These are phyloP conservation scores for Didymella lethalis DNA, from an alignment of 2,329 filamentous ascomycete genomes.

Conservation along the genomic window DNA sequence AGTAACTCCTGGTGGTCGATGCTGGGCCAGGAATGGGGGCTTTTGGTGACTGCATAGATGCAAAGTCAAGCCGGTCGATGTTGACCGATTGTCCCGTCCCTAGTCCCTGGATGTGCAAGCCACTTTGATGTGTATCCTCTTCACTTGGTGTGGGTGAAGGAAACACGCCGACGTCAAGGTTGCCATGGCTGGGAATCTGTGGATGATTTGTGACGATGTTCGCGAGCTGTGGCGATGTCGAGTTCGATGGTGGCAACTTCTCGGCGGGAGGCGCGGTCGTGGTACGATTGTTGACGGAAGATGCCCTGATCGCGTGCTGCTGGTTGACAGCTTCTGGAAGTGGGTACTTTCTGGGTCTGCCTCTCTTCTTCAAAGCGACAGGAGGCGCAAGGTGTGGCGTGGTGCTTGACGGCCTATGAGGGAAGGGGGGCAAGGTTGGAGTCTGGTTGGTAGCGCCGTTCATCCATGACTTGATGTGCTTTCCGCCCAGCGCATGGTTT, in stretches of 20 bases:
- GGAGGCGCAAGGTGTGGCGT: background rate
- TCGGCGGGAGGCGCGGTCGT: slow-evolving; percentile 16
- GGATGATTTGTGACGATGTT: slow-evolving; percentile 30
- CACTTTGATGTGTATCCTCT: slow-evolving; percentile 45
- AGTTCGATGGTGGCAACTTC: slow-evolving; percentile 38
- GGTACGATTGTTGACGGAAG: background rate
- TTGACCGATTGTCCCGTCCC: background rate
- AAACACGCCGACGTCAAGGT: slow-evolving; percentile 52
- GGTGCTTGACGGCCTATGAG: slow-evolving; percentile 1
- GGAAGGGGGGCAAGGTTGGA: background rate
- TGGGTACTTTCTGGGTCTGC: slow-evolving; percentile 23
- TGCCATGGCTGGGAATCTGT: background rate
- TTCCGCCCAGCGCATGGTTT: slow-evolving; percentile 41
- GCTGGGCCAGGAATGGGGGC: background rate
- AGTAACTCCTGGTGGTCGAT: no score
- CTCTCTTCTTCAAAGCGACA: slow-evolving; percentile 13
- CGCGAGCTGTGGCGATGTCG: slow-evolving; percentile 47
- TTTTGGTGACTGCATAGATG: background rate
- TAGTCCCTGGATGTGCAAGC: background rate
- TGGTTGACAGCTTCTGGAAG: slow-evolving; percentile 8
- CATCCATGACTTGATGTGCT: slow-evolving; percentile 47
- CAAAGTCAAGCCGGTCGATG: background rate
- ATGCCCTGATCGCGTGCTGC: slow-evolving; percentile 2
- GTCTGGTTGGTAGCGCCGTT: slow-evolving; percentile 1
- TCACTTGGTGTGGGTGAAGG: slow-evolving; percentile 71